Base-by-base conservation (phyloP, 192 early-diverging fungal genomes). In the Linnemannia hyalina region DNA sequence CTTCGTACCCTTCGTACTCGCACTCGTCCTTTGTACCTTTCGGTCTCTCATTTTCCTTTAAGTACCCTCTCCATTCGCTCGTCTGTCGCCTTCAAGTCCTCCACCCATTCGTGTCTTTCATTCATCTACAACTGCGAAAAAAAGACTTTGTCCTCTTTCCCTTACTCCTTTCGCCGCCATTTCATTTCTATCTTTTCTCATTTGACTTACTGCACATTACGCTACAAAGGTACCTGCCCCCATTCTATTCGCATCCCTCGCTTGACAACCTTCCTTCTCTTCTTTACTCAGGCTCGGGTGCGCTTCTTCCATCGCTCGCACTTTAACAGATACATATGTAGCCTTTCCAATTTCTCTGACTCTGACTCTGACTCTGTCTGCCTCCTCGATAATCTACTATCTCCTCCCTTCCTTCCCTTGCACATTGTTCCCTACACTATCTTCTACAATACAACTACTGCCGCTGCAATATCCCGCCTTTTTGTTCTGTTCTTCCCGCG, bases 221-320 rank as follows among this genome's bases (percentile, higher is more conserved):
- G 29, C 60, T 65, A 65, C 60, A 65, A 65, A 65, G 60, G 60
- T 65, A 65, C 60, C 26, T 65, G 32, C 10, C 60, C 55, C 22
- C 6, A 57, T 26, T 0, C 6, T 7, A 57, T 57, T 57, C 55
- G 32, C 60, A 11, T 9, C 26, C 1, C 29, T 63, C 54, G 54
- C 23, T 57, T 32, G 11, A 26, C 60, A 63, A 63, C 26, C 26
- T 63, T 32, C 55, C n/a, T 60, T 52, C 44, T 46, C 44, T 3
- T 46, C 44, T 13, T 46, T 46, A 15, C 13, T 46, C 44, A 46
- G 11, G 44, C 44, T 46, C 44, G 44, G 44, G 1, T 46, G 44
- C 44, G 18, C 6, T 5, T 52, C 15, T 22, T 52, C 49, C 20
- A 52, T 20, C 49, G 18, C 49, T 52, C 49, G 49, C 49, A 20